Evolutionary conservation across 306 rosid genomes (phyloP), one percentile per base, ranked within the genome.

Genomic region (Macrotyloma uniflorum): DNA sequence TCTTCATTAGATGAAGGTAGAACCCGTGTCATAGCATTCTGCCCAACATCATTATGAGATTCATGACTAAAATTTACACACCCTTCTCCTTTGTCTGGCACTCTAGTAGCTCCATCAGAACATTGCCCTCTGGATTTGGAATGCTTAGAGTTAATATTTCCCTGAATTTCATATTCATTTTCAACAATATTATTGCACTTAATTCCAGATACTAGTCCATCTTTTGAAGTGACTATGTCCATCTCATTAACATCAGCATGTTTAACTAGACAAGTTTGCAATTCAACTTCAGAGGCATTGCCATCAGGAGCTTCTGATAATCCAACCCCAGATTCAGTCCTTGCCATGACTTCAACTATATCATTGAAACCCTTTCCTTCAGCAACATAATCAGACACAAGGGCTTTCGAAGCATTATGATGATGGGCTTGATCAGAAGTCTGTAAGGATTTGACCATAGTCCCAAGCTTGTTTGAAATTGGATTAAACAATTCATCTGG

Each of bases 401-500:
- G 73, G 47, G 74, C 14, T 66, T 8, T 69, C 0, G 72, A 73
- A 82, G 64, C 68, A 67, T 71, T 82, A 40, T 19, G 63, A 59
- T 45, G 80, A 15, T 57, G 78, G 61, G 67, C 74, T 67, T n/a
- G 80, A 51, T 67, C 84, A 30, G 73, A 54, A 50, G 70, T 67
- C 70, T 67, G 72, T 45, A 70, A 73, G 59, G 49, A 65, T 40
- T 70, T 76, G 74, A 53, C 74, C 77, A 64, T 55, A 62, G 54
- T 28, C 42, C 26, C 59, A 79, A 43, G 80, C 70, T 80, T 61
- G 20, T 57, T 47, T 5, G 50, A 59, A 77, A 55, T 36, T 47
- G 68, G 61, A 80, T 77, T 79, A 15, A 86, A 82, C 75, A 86
- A 84, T 32, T 89, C 97, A 82, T 67, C 78, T 19, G 18, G 72